Conservation (phyloP, 805 yeast genomes). For the Kluyveromyces siamensis region DNA sequence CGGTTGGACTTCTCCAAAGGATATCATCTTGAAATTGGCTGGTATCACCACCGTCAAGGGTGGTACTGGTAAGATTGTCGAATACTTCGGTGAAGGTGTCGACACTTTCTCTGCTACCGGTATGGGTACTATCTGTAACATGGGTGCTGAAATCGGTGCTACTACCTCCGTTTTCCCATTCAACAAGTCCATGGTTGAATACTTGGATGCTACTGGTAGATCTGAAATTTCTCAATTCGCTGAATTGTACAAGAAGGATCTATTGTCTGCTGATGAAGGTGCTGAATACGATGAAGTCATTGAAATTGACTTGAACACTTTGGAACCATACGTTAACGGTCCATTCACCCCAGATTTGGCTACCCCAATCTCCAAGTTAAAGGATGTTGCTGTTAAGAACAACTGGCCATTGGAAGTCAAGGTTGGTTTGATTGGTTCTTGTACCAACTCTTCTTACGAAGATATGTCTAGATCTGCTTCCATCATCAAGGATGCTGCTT, state of each 20-base stretch:
- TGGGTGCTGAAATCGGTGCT: conserved; percentile 99
- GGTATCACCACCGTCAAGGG: conserved; percentile 95
- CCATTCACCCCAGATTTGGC: conserved; percentile 98
- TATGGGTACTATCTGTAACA: conserved; percentile 98
- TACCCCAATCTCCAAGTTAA: conserved; percentile 84
- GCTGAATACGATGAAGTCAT: conserved; percentile 89
- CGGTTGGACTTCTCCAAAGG: conserved; percentile 98
- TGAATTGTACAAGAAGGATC: conserved; percentile 51
- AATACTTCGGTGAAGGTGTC: conserved; percentile 94
- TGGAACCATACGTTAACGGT: conserved; percentile 96
- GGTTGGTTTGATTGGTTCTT: conserved; percentile 95
- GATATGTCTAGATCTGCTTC: conserved; percentile 97
- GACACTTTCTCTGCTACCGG: conserved; percentile 91
- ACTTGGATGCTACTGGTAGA: conserved; percentile 82
- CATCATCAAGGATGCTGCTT: conserved; percentile 82
- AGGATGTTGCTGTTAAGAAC: conserved; percentile 71
- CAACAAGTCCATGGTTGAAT: conserved; percentile 82
- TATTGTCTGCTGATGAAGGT: conserved; percentile 82
- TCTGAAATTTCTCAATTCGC: conserved; percentile 79
- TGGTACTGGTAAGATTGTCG: conserved; percentile 95
- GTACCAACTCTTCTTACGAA: conserved; percentile 97
- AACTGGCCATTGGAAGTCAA: conserved; percentile 89
- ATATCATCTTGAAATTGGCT: conserved; percentile 85
- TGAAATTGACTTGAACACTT: conserved; percentile 78
- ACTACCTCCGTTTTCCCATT: conserved; percentile 96